These are phyloP conservation scores for Lipomyces lipofer DNA, from an alignment of 805 yeast species.

Conservation along the genomic window DNA sequence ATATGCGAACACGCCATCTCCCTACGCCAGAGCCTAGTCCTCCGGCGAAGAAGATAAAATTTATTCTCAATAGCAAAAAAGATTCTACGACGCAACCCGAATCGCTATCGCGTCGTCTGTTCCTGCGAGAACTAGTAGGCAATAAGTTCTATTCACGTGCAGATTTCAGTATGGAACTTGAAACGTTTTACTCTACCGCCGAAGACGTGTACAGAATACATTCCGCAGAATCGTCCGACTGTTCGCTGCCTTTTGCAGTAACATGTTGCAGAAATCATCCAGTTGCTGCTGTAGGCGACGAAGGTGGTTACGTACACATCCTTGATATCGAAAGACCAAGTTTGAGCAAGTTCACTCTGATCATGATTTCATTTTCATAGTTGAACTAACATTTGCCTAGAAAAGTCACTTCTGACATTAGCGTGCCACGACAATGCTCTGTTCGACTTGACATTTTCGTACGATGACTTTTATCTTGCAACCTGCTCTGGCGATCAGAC, in stretches of 20 bases:
- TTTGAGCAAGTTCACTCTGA: constrained; percentile 2
- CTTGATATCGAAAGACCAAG: constrained; percentile 8
- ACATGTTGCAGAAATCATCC: constrained; percentile 8
- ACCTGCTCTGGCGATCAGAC: constrained; percentile 28
- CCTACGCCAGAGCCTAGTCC: constrained; percentile 24
- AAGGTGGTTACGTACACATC: constrained; percentile 21
- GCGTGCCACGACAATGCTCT: constrained; percentile 27
- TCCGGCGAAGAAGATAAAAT: background rate
- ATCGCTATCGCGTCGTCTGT: constrained; percentile 8
- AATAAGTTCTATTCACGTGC: constrained; percentile 11
- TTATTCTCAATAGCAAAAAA: background rate
- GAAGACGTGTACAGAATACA: constrained; percentile 12
- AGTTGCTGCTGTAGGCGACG: constrained; percentile 22
- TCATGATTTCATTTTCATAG: too few relatives aligned
- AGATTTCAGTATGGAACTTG: constrained; percentile 14
- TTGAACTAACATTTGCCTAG: background rate
- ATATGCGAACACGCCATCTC: background rate
- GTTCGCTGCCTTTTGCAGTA: constrained; percentile 15
- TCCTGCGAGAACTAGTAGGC: constrained; percentile 13
- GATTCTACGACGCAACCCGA: background rate
- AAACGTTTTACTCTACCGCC: constrained; percentile 7
- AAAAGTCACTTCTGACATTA: constrained; percentile 5
- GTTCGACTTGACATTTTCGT: constrained; percentile 23
- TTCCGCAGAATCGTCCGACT: background rate
- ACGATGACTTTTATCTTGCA: constrained; percentile 12